These are phyloP conservation scores for Flaveria linearis DNA, from an alignment of 129 eudicot genomes.

Conservation along the genomic window DNA sequence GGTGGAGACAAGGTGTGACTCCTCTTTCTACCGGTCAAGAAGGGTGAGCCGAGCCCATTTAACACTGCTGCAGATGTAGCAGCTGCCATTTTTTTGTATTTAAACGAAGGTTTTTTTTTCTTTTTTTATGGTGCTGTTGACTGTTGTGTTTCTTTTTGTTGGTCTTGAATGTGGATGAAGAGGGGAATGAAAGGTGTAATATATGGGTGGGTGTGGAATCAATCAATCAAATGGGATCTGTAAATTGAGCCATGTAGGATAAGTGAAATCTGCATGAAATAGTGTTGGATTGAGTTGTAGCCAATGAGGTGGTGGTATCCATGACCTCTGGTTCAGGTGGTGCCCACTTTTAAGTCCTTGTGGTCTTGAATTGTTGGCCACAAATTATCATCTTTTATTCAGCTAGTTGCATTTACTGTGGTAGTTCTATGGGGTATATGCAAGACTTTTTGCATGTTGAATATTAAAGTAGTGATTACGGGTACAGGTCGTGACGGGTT, in stretches of 20 bases:
- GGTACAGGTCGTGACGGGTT: too few species aligned
- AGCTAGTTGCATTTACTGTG: too few species aligned
- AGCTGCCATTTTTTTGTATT: conserved; percentile 39
- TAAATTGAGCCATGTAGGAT: conserved; percentile 60
- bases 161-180: conserved; percentile 25
- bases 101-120: background rate
- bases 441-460: too few species aligned
- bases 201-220: conserved; percentile 28
- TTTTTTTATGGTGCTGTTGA: background rate
- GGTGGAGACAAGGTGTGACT: conserved; percentile 52
- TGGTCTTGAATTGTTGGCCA: conserved; percentile 25
- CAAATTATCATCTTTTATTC: background rate
- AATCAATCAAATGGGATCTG: conserved; percentile 23
- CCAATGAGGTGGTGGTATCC: conserved; percentile 34
- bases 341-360: conserved; percentile 34
- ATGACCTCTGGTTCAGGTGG: conserved; percentile 26
- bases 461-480: too few species aligned
- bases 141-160: background rate
- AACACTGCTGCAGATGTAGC: conserved; percentile 74
- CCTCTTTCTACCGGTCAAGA: conserved; percentile 70
- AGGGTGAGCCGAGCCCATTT: conserved; percentile 76
- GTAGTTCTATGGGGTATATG: too few species aligned
- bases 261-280: conserved; percentile 41
- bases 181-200: conserved; percentile 15
- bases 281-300: background rate